These are phyloP conservation scores for Tagetes erecta DNA, from an alignment of 129 eudicot species.

Conservation along the genomic window DNA sequence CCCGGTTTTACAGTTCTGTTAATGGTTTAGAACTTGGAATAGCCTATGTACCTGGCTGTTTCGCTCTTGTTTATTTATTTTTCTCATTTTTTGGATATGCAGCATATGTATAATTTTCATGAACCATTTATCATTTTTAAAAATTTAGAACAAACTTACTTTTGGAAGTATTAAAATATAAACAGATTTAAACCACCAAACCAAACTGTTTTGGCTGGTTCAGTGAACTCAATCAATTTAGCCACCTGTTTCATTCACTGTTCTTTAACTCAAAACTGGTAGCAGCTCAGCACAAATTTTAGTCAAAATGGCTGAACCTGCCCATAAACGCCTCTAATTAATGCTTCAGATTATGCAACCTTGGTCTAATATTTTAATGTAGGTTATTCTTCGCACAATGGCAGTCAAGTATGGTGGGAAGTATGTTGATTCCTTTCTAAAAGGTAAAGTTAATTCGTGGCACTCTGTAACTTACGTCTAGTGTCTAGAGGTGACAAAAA, in stretches of 20 bases:
- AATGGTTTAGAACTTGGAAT: neutral
- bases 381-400: constrained; percentile 72
- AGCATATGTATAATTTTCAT: neutral
- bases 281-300: neutral
- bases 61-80: neutral
- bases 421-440: constrained; percentile 71
- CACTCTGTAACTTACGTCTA: constrained; percentile 7
- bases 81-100: neutral
- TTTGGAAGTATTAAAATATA: neutral
- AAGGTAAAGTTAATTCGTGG: constrained; percentile 47
- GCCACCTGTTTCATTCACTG: too few relatives aligned
- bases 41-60: neutral
- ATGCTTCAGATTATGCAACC: neutral
- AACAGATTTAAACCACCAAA: neutral
- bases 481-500: neutral
- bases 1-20: neutral
- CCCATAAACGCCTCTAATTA: neutral
- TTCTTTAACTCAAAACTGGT: too few relatives aligned
- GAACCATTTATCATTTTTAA: neutral
- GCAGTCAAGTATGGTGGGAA: constrained; percentile 85
- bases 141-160: neutral
- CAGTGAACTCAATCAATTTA: neutral
- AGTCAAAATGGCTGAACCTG: neutral
- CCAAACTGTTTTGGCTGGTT: neutral
- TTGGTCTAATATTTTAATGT: constrained; percentile 19